phyloP scores from a whole-genome alignment of 495 filamentous ascomycete species.

The Talaromyces liani region DNA sequence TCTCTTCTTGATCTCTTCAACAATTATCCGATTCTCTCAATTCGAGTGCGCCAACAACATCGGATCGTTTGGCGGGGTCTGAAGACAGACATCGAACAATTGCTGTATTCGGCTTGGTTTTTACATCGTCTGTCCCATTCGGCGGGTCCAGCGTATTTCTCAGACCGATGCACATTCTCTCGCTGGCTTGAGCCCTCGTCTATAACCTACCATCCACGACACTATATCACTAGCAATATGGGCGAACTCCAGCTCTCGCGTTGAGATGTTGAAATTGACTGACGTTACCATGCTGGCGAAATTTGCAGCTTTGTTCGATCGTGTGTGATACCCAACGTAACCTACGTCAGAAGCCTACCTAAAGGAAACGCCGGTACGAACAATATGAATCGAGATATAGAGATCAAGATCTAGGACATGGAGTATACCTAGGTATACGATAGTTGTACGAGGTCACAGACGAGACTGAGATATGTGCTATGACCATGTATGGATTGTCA shows the following conservation, averaged over 20 bases:
- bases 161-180: conserved; percentile 11
- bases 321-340: neutral
- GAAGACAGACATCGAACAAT: neutral
- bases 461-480: neutral
- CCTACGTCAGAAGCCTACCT: neutral
- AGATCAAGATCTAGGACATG: neutral
- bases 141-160: conserved; percentile 13
- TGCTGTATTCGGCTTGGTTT: neutral
- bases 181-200: too few species aligned
- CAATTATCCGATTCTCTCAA: neutral
- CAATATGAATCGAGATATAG: neutral
- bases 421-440: neutral
- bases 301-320: neutral
- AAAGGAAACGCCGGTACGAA: neutral
- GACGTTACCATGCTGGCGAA: neutral
- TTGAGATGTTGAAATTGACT: neutral
- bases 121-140: neutral
- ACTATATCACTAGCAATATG: neutral
- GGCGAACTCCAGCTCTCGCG: neutral
- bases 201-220: neutral
- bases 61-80: neutral
- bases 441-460: neutral
- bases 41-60: neutral
- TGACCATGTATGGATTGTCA: too few species aligned
- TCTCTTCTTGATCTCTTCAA: neutral